Evolutionary conservation across 2,329 filamentous ascomycete species (phyloP).

Genomic region (Basipetospora chlamydospora): DNA sequence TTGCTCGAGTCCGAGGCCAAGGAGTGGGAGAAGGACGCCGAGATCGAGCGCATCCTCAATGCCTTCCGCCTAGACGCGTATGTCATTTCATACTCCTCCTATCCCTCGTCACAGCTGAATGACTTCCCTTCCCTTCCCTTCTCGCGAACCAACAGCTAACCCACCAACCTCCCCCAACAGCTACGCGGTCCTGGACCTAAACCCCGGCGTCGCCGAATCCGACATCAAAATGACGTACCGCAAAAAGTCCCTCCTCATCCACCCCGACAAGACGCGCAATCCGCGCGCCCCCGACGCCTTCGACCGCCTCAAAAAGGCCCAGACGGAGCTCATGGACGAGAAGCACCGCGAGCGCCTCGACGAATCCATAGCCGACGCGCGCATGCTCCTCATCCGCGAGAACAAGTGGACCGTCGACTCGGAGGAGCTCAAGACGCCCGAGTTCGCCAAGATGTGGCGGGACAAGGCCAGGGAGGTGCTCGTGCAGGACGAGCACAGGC

Average conservation of each 20-base stretch:
- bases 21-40: constrained; percentile 90
- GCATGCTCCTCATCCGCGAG: constrained; percentile 86
- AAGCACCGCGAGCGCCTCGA: constrained; percentile 78
- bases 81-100: constrained; percentile 10
- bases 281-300: constrained; percentile 86
- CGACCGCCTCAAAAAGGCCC: constrained; percentile 89
- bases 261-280: constrained; percentile 95
- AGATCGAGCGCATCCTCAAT: constrained; percentile 86
- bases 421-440: constrained; percentile 68
- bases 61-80: constrained; percentile 64
- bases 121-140: not conserved
- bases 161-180: too few species aligned
- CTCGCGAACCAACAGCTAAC: constrained; percentile 22
- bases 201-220: constrained; percentile 85
- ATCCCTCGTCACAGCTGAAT: not conserved
- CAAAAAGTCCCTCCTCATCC: constrained; percentile 96
- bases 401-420: constrained; percentile 86
- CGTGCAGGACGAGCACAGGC: constrained; percentile 79
- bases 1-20: constrained; percentile 73
- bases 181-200: constrained; percentile 89
- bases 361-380: constrained; percentile 89
- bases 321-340: constrained; percentile 83
- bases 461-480: constrained; percentile 82
- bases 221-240: constrained; percentile 93
- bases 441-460: constrained; percentile 76